Base-by-base conservation (phyloP, 148 eudicot genomes). In the Silene conica region DNA sequence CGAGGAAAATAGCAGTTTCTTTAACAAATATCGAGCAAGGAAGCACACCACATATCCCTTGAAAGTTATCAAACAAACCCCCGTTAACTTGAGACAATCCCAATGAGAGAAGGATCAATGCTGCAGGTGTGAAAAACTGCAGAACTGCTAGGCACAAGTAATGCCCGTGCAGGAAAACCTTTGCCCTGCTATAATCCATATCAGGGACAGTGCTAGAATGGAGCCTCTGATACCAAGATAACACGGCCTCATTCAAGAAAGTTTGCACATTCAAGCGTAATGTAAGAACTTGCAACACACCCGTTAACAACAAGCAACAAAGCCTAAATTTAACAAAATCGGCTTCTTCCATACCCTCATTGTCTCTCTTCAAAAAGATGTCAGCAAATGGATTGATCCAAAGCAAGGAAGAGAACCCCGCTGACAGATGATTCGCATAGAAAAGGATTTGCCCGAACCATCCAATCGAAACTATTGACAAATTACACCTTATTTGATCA, bases 181-280 rank as follows among this genome's bases (percentile, higher is more conserved):
- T 95, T 0, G 98, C 98, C 83, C 98, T 80, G 77, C 98, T 95
- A 75, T 86, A 92, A 8, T 82, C 96, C 85, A 87, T 75, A n/a
- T 92, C 97, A 2, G 98, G 98, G 50, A 92, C 89, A 73, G 85
- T 86, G 73, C 98, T 89, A n/a, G 93, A 87, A 34, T 95, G 98
- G 78, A 95, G 78, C 70, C 98, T 86, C 63, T 95, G 98, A 73
- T 95, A 95, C 98, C 98, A 95, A 50, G 89, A 86, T 38, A 95
- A 79, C 52, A 95, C 93, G 0, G 98, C 97, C 78, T 95, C 98
- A 18, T 95, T 92, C 80, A 95, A 79, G 76, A 81, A 95, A 69
- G 89, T 90, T 76, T 95, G 97, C 80, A 92, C 81, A 75, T 88
- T 92, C 1, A 85, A 64, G 16, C 98, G 91, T 72, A 95, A 71